Percentiles rank a stretch among this genome's conserved stretches.
Conservation (phyloP, 2,329 filamentous ascomycete genomes). For the Fusarium graminum region DNA sequence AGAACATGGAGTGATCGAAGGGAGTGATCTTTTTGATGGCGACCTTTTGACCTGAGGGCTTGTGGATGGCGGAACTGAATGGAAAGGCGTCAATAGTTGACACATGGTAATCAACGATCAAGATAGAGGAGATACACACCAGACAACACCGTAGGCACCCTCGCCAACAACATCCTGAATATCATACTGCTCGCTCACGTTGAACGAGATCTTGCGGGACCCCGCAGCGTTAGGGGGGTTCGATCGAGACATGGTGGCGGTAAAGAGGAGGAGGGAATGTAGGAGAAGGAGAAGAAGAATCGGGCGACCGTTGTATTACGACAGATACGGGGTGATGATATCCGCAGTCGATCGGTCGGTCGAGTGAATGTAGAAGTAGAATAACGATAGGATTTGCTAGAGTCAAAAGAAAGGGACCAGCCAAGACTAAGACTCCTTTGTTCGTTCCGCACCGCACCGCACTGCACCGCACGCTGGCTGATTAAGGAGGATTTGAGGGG, state of each 20-base stretch:
- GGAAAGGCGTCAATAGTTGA: constrained; percentile 6
- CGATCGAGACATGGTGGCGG: constrained; percentile 64
- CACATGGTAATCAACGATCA: neutral
- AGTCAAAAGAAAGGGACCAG: constrained; percentile 43
- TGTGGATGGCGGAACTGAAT: constrained; percentile 91
- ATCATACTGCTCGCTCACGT: constrained; percentile 99
- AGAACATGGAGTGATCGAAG: constrained; percentile 99
- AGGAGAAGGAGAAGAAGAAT: constrained; percentile 1
- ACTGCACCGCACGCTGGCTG: constrained; percentile 24
- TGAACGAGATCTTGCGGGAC: constrained; percentile 98
- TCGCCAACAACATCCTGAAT: constrained; percentile 99
- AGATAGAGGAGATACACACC: constrained; percentile 69
- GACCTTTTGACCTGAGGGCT: constrained; percentile 97
- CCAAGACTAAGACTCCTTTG: constrained; percentile 45
- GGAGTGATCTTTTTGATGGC: constrained; percentile 99
- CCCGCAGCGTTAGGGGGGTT: constrained; percentile 69
- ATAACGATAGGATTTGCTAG: constrained; percentile 7
- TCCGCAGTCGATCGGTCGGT: constrained; percentile 32
- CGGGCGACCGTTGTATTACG: constrained; percentile 12
- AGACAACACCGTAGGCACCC: constrained; percentile 97
- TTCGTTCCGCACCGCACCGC: constrained; percentile 24
- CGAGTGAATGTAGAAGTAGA: constrained; percentile 27
- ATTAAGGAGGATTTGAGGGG: constrained; percentile 43
- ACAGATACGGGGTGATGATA: constrained; percentile 14
- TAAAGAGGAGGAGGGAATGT: constrained; percentile 10